Conservation (phyloP, 257 asterid species). For the Nicotiana knightiana region DNA sequence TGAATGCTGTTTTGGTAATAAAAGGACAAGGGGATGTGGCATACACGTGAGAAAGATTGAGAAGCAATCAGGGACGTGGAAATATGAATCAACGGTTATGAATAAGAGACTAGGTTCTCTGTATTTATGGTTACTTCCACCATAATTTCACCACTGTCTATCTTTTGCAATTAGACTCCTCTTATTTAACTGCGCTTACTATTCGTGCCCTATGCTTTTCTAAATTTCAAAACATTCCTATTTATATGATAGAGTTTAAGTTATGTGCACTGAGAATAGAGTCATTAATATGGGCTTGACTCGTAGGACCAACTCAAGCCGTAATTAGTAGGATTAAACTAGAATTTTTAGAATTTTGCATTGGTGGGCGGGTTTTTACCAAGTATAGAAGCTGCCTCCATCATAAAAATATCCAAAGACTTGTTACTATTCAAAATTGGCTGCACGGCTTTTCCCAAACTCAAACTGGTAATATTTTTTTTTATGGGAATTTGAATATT, state of each 20-base stretch:
- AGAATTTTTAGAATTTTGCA: too few species aligned
- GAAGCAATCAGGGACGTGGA: conserved; percentile 17
- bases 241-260: not conserved
- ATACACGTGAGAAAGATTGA: conserved; percentile 37
- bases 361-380: too few species aligned
- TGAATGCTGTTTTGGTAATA: conserved; percentile 30
- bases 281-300: too few species aligned
- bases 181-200: not conserved
- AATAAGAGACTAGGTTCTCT: conserved; percentile 31
- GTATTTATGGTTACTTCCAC: conserved; percentile 30
- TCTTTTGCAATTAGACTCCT: not conserved
- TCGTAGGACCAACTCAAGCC: too few species aligned
- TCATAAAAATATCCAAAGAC: too few species aligned
- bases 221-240: not conserved
- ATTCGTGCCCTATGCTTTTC: not conserved
- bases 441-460: too few species aligned
- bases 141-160: conserved; percentile 16
- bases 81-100: conserved; percentile 15
- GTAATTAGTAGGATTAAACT: too few species aligned
- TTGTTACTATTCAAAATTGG: too few species aligned
- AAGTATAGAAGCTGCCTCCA: too few species aligned
- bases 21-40: conserved; percentile 43
- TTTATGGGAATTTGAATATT: too few species aligned
- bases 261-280: too few species aligned
- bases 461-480: too few species aligned